phyloP scores from a whole-genome alignment of 2,329 filamentous ascomycete species.

The Venturia aucupariae region DNA sequence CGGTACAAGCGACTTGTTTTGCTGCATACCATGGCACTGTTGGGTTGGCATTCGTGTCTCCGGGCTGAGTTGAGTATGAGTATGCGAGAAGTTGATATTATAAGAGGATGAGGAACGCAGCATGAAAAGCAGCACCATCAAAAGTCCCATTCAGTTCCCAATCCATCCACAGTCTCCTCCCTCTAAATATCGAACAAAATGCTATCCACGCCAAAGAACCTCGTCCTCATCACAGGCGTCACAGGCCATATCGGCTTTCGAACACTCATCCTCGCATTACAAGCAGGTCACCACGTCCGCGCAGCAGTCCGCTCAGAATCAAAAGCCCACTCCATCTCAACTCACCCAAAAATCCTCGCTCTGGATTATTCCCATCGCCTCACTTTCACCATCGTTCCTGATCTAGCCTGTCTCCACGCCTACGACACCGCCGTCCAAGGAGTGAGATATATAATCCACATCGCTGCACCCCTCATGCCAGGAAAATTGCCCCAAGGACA shows the following conservation, averaged over 20 bases:
- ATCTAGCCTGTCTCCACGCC: constrained; percentile 28
- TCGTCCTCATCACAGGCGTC: constrained; percentile 29
- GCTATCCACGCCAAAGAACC: not conserved
- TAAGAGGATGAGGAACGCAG: not conserved
- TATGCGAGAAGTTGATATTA: no score
- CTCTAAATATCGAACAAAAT: not conserved
- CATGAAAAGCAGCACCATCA: not conserved
- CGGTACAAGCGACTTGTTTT: no score
- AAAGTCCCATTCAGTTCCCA: not conserved
- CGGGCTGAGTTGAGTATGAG: no score
- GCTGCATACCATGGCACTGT: no score
- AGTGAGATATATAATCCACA: constrained; percentile 30
- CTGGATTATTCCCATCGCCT: constrained; percentile 7
- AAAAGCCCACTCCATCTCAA: constrained; percentile 22
- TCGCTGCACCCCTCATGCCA: constrained; percentile 19
- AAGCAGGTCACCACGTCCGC: constrained; percentile 29
- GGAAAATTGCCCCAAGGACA: constrained; percentile 12
- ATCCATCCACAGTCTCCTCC: not conserved
- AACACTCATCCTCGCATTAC: constrained; percentile 25
- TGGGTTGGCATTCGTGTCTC: no score
- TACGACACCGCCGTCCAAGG: constrained; percentile 34
- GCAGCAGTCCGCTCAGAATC: constrained; percentile 26
- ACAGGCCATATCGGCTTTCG: constrained; percentile 32
- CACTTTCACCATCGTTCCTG: constrained; percentile 27
- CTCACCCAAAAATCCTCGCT: not conserved